These are phyloP conservation scores for Podila clonocystis DNA, from an alignment of 192 early-diverging fungal species.

Conservation along the genomic window DNA sequence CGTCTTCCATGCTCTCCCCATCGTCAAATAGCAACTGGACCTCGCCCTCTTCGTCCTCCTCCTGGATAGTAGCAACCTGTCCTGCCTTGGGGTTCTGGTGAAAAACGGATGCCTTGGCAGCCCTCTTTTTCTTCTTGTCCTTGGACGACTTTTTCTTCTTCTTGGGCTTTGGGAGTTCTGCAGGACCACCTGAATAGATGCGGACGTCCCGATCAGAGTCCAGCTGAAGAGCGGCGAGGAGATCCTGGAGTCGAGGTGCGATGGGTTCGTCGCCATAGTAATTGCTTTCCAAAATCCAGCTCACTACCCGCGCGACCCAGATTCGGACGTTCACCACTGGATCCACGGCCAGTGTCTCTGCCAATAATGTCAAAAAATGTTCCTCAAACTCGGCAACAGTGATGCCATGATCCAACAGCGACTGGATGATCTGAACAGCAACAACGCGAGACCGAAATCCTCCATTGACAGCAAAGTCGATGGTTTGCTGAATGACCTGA, in stretches of 20 bases:
- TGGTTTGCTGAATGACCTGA: conserved; percentile 26
- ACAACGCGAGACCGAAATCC: conserved; percentile 46
- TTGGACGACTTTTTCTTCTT: conserved; percentile 40
- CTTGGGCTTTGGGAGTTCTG: conserved; percentile 31
- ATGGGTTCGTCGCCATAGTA: conserved; percentile 31
- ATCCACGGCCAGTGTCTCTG: conserved; percentile 66
- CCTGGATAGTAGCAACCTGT: conserved; percentile 11
- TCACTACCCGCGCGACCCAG: conserved; percentile 67
- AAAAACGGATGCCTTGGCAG: conserved; percentile 25
- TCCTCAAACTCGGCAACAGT: conserved; percentile 71
- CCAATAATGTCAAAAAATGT: conserved; percentile 71
- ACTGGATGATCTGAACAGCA: conserved; percentile 72
- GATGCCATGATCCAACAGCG: conserved; percentile 68
- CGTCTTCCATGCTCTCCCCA: conserved; percentile 5
- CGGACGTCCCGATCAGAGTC: conserved; percentile 46
- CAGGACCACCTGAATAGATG: conserved; percentile 40
- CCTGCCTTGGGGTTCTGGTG: conserved; percentile 37
- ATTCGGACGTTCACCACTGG: conserved; percentile 80
- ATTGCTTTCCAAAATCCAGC: conserved; percentile 40
- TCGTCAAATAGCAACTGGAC: conserved; percentile 19
- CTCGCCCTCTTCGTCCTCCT: conserved; percentile 11
- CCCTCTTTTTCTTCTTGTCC: conserved; percentile 22
- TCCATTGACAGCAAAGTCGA: conserved; percentile 41
- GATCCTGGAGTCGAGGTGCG: conserved; percentile 13
- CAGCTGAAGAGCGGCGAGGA: conserved; percentile 12